Evolutionary conservation across 2,329 filamentous ascomycete species (phyloP).

Genomic region (Coniochaeta hoffmannii): DNA sequence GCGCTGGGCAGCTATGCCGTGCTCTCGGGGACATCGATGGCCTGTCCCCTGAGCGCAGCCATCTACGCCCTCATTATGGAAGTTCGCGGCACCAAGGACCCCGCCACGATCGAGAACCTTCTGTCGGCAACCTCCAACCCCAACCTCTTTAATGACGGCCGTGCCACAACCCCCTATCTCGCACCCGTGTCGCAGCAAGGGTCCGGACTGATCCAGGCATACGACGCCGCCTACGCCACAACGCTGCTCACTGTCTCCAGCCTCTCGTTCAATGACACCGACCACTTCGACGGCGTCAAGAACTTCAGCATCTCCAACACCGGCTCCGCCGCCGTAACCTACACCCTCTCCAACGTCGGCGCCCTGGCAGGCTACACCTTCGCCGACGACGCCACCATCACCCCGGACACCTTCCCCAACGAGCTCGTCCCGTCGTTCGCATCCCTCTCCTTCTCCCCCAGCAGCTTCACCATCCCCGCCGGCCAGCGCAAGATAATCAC

Average conservation of each 20-base stretch:
- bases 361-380: conserved; percentile 49
- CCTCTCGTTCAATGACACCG: conserved; percentile 58
- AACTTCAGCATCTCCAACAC: conserved; percentile 49
- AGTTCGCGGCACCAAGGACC: conserved; percentile 42
- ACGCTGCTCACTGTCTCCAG: conserved; percentile 47
- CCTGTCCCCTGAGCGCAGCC: conserved; percentile 40
- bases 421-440: conserved; percentile 33
- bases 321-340: conserved; percentile 38
- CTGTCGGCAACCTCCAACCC: conserved; percentile 43
- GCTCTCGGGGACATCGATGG: conserved; percentile 47
- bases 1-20: conserved; percentile 35
- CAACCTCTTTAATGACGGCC: conserved; percentile 38
- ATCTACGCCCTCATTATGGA: conserved; percentile 47
- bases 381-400: conserved; percentile 21
- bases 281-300: conserved; percentile 34
- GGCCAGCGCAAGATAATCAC: conserved; percentile 35
- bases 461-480: conserved; percentile 31
- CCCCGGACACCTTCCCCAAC: conserved; percentile 36
- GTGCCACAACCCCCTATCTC: conserved; percentile 25
- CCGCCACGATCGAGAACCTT: conserved; percentile 39
- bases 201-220: conserved; percentile 51
- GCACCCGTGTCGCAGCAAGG: conserved; percentile 55
- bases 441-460: conserved; percentile 31
- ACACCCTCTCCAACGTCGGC: conserved; percentile 41
- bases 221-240: conserved; percentile 48